Evolutionary conservation across 306 rosid genomes (phyloP).

Genomic region (Cucurbita moschata): DNA sequence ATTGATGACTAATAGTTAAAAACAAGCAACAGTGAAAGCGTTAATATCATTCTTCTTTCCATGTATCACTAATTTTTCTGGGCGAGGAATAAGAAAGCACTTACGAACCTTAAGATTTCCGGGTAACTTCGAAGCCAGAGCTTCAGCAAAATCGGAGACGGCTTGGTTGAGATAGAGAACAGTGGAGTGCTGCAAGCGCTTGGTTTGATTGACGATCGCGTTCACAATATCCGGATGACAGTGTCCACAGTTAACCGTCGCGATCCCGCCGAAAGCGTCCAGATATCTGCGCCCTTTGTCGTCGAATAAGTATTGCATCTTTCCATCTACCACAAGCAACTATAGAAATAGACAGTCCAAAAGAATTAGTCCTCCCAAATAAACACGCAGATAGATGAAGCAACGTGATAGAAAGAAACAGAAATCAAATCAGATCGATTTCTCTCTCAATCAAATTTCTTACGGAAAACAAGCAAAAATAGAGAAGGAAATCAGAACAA

Average conservation of each 20-base stretch:
- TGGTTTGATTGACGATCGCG: constrained; percentile 59
- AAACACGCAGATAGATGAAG: not conserved
- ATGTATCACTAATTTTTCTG: not conserved
- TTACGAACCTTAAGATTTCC: constrained; percentile 62
- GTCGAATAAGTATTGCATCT: constrained; percentile 74
- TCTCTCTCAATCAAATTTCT: not conserved
- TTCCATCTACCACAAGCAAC: constrained; percentile 78
- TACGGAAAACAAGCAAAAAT: not conserved
- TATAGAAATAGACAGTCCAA: constrained; percentile 8
- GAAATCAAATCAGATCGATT: not conserved
- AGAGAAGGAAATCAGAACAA: not conserved
- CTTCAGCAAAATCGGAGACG: constrained; percentile 75
- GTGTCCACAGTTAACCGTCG: constrained; percentile 93
- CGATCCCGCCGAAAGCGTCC: constrained; percentile 90
- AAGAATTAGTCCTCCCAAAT: not conserved
- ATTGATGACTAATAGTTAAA: not conserved
- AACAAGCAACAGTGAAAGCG: not conserved
- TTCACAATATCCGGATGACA: constrained; percentile 87
- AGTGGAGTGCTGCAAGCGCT: constrained; percentile 72
- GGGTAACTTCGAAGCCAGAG: constrained; percentile 71
- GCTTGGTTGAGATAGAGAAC: constrained; percentile 64
- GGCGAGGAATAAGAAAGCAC: not conserved
- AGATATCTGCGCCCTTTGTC: constrained; percentile 73
- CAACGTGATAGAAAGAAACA: not conserved
- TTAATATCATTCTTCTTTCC: not conserved